Percentiles rank a stretch among this genome's conserved stretches.
Evolutionary conservation across 805 yeast species (phyloP).

Genomic region (Pichia sporocuriosa): DNA sequence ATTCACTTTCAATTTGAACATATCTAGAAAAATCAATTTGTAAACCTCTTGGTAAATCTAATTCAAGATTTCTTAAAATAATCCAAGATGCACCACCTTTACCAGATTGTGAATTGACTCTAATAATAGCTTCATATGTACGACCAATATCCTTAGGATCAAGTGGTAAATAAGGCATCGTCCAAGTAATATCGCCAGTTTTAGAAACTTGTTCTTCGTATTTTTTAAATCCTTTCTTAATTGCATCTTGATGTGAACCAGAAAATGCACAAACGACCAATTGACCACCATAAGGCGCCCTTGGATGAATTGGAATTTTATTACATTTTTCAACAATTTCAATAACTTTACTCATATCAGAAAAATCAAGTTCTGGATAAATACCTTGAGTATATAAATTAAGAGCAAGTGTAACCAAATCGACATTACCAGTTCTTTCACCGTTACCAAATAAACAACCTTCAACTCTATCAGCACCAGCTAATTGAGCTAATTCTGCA

Average conservation of each 20-base stretch:
- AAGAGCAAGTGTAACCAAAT: constrained; percentile 68
- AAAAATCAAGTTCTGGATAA: constrained; percentile 62
- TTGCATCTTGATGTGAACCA: constrained; percentile 87
- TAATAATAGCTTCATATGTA: constrained; percentile 85
- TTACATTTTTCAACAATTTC: constrained; percentile 74
- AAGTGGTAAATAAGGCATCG: constrained; percentile 73
- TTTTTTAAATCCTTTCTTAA: constrained; percentile 67
- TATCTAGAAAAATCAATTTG: constrained; percentile 69
- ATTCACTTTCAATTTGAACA: constrained; percentile 66
- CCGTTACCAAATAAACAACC: constrained; percentile 85
- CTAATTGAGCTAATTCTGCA: constrained; percentile 72
- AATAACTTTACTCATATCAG: constrained; percentile 57
- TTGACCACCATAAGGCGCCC: constrained; percentile 81
- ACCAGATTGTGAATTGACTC: constrained; percentile 84
- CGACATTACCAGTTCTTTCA: constrained; percentile 84
- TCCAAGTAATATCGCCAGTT: constrained; percentile 43
- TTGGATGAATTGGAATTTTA: constrained; percentile 69
- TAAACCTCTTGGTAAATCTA: constrained; percentile 75
- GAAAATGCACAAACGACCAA: constrained; percentile 78
- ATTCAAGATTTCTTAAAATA: constrained; percentile 64
- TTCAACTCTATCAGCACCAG: constrained; percentile 85
- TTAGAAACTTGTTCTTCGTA: constrained; percentile 35
- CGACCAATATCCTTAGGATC: constrained; percentile 84
- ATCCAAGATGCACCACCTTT: constrained; percentile 91
- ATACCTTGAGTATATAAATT: constrained; percentile 77